Percentiles rank a stretch among this genome's conserved stretches.
phyloP scores from a whole-genome alignment of 2,329 filamentous ascomycete species.

The Alternaria novae-zelandiae region DNA sequence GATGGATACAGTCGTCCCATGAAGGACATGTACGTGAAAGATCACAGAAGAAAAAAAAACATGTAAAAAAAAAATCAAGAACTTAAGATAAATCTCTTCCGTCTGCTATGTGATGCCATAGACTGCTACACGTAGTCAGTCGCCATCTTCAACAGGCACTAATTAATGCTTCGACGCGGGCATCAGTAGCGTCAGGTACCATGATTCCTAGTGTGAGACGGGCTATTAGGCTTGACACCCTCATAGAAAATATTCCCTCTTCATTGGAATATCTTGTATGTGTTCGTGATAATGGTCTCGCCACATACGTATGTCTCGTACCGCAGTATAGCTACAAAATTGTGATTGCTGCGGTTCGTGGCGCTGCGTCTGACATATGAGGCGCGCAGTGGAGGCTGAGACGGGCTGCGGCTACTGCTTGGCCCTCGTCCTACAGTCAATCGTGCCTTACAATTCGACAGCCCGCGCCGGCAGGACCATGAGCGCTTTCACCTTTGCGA shows the following conservation, averaged over 20 bases:
- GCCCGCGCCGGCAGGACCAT: slow-evolving; percentile 33
- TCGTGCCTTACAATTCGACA: slow-evolving; percentile 31
- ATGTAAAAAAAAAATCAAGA: slow-evolving; percentile 24
- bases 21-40: slow-evolving; percentile 6
- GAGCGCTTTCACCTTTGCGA: slow-evolving; percentile 28
- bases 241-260: not conserved
- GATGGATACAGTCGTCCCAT: slow-evolving; percentile 4
- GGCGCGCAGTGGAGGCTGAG: slow-evolving; percentile 32
- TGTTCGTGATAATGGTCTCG: not conserved
- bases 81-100: not conserved
- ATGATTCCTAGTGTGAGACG: not conserved
- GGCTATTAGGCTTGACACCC: not conserved
- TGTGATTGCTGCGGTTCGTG: not conserved
- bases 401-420: slow-evolving; percentile 31
- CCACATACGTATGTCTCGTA: not conserved
- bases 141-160: not conserved
- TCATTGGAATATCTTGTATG: not conserved
- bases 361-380: slow-evolving; percentile 9
- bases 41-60: slow-evolving; percentile 17
- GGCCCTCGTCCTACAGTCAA: slow-evolving; percentile 26
- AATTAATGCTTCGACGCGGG: not conserved
- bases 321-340: not conserved
- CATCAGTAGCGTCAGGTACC: slow-evolving; percentile 1
- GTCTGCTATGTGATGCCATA: not conserved
- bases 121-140: not conserved